A percentile compares a stretch with the other conserved stretches of the same genome.
Evolutionary conservation across 805 yeast species (phyloP).

Genomic region (Grigorovia yakushimaensis): DNA sequence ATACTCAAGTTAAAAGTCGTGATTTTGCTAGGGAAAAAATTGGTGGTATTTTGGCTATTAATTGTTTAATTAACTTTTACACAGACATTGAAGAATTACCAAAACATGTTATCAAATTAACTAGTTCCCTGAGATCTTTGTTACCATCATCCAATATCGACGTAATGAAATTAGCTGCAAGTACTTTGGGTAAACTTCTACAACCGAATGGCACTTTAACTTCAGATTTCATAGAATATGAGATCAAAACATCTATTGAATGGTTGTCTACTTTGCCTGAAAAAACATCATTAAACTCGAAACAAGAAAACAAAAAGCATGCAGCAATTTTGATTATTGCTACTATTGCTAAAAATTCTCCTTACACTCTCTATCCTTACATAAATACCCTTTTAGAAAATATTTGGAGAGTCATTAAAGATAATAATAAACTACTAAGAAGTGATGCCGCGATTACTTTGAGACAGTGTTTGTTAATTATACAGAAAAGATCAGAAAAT

Average conservation of each 20-base stretch:
- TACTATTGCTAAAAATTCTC: constrained; percentile 73
- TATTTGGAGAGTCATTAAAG: constrained; percentile 77
- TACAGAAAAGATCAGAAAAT: constrained; percentile 65
- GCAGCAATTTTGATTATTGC: constrained; percentile 76
- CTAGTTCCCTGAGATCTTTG: constrained; percentile 66
- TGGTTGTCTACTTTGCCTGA: constrained; percentile 53
- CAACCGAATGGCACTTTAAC: constrained; percentile 78
- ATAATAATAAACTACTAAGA: constrained; percentile 58
- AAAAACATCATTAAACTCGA: constrained; percentile 25
- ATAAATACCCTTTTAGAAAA: constrained; percentile 66
- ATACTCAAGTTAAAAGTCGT: neutral
- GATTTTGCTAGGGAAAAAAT: constrained; percentile 45
- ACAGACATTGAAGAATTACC: constrained; percentile 71
- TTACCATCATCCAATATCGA: constrained; percentile 68
- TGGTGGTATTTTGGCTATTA: constrained; percentile 86
- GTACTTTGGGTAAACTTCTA: constrained; percentile 75
- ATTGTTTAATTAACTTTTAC: constrained; percentile 70
- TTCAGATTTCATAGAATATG: constrained; percentile 83
- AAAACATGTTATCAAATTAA: constrained; percentile 72
- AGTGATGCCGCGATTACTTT: constrained; percentile 73
- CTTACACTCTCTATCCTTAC: constrained; percentile 66
- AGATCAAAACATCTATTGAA: constrained; percentile 76
- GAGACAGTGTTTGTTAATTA: constrained; percentile 61
- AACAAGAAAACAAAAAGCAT: constrained; percentile 74
- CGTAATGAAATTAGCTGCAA: constrained; percentile 75